These are phyloP conservation scores for Begonia loranthoides DNA, from an alignment of 306 rosid genomes.

Conservation along the genomic window DNA sequence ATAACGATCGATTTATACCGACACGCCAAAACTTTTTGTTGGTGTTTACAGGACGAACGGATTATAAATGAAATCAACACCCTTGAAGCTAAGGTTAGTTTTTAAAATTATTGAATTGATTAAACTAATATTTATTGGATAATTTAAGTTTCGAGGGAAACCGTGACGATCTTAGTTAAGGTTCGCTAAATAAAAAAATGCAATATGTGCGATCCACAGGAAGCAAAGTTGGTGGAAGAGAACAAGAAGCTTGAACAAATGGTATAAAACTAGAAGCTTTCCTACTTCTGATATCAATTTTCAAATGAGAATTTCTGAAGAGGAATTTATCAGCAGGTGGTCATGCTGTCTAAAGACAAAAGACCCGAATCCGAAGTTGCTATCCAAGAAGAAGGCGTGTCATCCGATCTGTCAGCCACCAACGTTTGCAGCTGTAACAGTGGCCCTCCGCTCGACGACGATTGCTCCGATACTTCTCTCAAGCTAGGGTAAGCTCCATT, in stretches of 20 bases:
- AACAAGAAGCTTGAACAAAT: constrained; percentile 16
- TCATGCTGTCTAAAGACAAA: constrained; percentile 9
- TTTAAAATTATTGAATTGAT: too few relatives aligned
- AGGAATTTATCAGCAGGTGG: constrained; percentile 8
- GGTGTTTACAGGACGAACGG: constrained; percentile 14
- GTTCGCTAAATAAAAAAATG: too few relatives aligned
- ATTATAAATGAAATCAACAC: constrained; percentile 12
- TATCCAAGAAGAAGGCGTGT: constrained; percentile 11
- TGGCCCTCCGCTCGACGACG: constrained; percentile 17
- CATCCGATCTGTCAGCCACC: constrained; percentile 20
- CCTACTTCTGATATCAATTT: too few relatives aligned
- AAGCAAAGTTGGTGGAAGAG: constrained; percentile 15
- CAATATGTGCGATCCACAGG: constrained; percentile 6
- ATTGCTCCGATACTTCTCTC: constrained; percentile 22
- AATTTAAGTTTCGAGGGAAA: too few relatives aligned
- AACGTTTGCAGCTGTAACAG: constrained; percentile 15
- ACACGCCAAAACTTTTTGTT: too few relatives aligned
- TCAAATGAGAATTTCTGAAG: background rate
- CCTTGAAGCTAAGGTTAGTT: constrained; percentile 22
- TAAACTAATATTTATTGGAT: too few relatives aligned
- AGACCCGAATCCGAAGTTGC: constrained; percentile 8
- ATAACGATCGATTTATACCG: too few relatives aligned
- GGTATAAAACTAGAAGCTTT: constrained; percentile 7
- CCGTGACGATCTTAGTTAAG: too few relatives aligned
- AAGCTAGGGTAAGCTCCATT: constrained; percentile 14